A percentile compares a stretch with the other conserved stretches of the same genome.
Conservation (phyloP, 495 filamentous ascomycete species). For the Polyplosphaeria fusca region DNA sequence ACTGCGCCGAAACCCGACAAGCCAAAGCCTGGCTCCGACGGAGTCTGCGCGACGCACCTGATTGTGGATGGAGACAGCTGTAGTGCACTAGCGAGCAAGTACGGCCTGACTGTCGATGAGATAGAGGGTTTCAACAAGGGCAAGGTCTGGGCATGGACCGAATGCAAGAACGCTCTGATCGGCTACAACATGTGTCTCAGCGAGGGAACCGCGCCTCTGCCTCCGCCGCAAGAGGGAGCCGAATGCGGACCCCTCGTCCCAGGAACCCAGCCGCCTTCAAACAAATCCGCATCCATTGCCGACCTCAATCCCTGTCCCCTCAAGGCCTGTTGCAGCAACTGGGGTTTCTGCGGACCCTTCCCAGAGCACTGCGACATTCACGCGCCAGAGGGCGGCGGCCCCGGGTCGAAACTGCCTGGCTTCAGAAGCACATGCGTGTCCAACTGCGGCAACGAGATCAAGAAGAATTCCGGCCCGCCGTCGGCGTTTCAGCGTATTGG, state of each 20-base stretch:
- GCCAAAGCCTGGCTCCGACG: slow-evolving; percentile 46
- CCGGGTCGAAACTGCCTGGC: slow-evolving; percentile 37
- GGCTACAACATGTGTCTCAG: slow-evolving; percentile 49
- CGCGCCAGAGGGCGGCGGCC: slow-evolving; percentile 33
- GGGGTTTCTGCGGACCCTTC: slow-evolving; percentile 51
- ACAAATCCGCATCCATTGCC: slow-evolving; percentile 16
- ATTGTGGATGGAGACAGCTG: slow-evolving; percentile 42
- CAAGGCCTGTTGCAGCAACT: slow-evolving; percentile 35
- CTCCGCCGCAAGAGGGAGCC: slow-evolving; percentile 40
- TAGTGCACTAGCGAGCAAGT: slow-evolving; percentile 26
- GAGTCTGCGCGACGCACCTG: slow-evolving; percentile 43
- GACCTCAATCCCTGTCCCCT: slow-evolving; percentile 25
- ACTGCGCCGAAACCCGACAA: slow-evolving; percentile 43
- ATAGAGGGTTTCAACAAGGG: slow-evolving; percentile 45
- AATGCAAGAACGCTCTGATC: slow-evolving; percentile 40
- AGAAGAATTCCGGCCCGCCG: slow-evolving; percentile 23
- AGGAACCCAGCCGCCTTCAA: slow-evolving; percentile 34
- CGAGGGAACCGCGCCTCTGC: slow-evolving; percentile 48
- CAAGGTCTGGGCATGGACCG: slow-evolving; percentile 50
- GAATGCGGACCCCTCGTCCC: slow-evolving; percentile 48
- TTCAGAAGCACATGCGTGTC: slow-evolving; percentile 45
- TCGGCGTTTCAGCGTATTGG: neutral
- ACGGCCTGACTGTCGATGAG: slow-evolving; percentile 39
- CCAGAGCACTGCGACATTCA: slow-evolving; percentile 46
- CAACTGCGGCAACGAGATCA: slow-evolving; percentile 48